Evolutionary conservation across 208 protist species (phyloP), one percentile per base, ranked within the genome.

Genomic region (Trypanosoma avium): DNA sequence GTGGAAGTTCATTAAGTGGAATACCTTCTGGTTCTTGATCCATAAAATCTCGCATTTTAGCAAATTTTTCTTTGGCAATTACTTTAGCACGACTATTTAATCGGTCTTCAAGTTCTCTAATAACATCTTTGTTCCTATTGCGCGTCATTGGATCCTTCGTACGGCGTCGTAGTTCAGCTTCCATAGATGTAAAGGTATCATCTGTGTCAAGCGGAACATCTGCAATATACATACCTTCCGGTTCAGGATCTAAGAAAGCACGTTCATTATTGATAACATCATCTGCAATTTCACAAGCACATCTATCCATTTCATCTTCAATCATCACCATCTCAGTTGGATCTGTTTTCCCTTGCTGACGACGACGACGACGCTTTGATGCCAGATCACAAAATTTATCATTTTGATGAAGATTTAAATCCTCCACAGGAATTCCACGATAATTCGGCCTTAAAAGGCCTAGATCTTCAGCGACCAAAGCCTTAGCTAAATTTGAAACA

Each of bases 201-300:
- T 73, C 74, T n/a, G 12, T 60, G 69, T 93, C 90, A 32, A 95
- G 76, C 10, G 86, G 90, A 21, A 95, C 74, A 26, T 95, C 90
- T 17, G 9, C 57, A 38, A 95, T 57, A 24, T 64, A 66, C 90
- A 95, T 93, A 13, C 90, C 90, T 71, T 92, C 84, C 36, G 90
- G 90, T 74, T 90, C 75, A 33, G 53, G 77, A 35, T 93, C 84
- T 3, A 95, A 78, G 61, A 93, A 93, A 3, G 67, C 80, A 22
- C 82, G 86, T 61, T 92, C 84, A 48, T 79, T 65, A 15, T 78
- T 71, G 26, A 95, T 79, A 17, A 90, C 60, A 62, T 91, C 82
- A 47, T 95, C 81, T 9, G 50, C 67, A 27, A 95, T 74, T 60
- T 74, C 73, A 47, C 60, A 58, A 40, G 84, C 86, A 21, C 82